phyloP scores from a whole-genome alignment of 2,329 filamentous ascomycete species.

The Aspergillus caelatus region DNA sequence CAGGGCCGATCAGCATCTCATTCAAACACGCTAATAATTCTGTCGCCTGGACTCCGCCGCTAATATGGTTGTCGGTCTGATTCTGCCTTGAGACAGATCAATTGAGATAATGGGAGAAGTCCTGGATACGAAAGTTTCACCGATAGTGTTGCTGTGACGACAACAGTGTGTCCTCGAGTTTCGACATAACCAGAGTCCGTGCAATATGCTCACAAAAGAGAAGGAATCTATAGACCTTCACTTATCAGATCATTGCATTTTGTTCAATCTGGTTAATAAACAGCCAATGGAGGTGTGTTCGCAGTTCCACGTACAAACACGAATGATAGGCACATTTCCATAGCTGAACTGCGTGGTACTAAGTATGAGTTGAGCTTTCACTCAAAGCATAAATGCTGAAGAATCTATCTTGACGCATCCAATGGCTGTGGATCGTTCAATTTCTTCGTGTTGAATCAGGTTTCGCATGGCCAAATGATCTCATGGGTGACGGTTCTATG shows the following conservation, averaged over 20 bases:
- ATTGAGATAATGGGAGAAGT: background rate
- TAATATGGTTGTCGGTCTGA: background rate
- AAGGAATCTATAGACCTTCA: background rate
- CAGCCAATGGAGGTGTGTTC: background rate
- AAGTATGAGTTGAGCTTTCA: background rate
- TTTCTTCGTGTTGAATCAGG: background rate
- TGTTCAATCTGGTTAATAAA: background rate
- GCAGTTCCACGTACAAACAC: background rate
- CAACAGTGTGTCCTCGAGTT: no score
- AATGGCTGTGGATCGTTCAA: background rate
- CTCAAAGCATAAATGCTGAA: background rate
- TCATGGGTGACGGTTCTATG: background rate
- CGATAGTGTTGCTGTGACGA: background rate
- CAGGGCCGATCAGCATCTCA: background rate
- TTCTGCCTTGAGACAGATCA: background rate
- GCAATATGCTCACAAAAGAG: background rate
- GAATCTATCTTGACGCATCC: no score
- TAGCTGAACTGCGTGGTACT: background rate
- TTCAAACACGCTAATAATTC: background rate
- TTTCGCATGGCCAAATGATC: background rate
- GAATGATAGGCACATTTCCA: background rate
- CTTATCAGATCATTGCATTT: background rate
- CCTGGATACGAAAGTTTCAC: background rate
- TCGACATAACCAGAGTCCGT: background rate
- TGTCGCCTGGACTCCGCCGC: background rate